Evolutionary conservation across 116 monocot species (phyloP).

Genomic region (Dioscorea cayenensis): DNA sequence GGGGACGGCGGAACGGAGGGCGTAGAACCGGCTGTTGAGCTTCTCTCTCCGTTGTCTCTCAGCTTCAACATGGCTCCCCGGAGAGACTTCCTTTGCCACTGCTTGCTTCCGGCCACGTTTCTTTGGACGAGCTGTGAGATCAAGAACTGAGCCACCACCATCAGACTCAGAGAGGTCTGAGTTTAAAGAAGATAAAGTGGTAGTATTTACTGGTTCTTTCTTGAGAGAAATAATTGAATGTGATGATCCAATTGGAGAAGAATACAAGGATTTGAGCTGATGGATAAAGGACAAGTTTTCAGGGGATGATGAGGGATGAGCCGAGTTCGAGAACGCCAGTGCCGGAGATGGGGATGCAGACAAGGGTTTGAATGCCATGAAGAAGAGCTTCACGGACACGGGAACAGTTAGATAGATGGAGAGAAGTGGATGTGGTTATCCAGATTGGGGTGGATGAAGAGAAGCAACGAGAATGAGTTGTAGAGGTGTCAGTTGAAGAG

Average conservation of each 20-base stretch:
- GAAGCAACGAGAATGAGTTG: constrained; percentile 24
- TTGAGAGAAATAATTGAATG: not conserved
- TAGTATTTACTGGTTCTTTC: not conserved
- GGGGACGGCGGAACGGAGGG: constrained; percentile 38
- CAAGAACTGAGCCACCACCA: no score
- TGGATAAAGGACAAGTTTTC: constrained; percentile 43
- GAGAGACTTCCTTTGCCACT: not conserved
- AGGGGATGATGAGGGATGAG: constrained; percentile 26
- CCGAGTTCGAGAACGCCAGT: constrained; percentile 62
- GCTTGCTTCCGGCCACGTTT: not conserved
- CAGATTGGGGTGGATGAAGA: constrained; percentile 28
- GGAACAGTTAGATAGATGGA: constrained; percentile 40
- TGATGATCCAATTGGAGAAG: not conserved
- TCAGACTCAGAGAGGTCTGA: constrained; percentile 5
- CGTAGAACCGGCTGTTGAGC: constrained; percentile 43
- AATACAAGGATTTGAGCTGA: constrained; percentile 18
- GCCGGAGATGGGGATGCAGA: constrained; percentile 25
- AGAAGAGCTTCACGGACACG: constrained; percentile 43
- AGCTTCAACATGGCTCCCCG: constrained; percentile 40
- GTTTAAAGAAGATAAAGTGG: not conserved
- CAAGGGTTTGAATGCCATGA: constrained; percentile 54
- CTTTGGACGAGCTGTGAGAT: not conserved
- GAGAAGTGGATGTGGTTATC: constrained; percentile 31
- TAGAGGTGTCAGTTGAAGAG: constrained; percentile 1
- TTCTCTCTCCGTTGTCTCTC: constrained; percentile 44